Percentiles rank a stretch among this genome's conserved stretches.
Conservation (phyloP, 192 early-diverging fungal genomes). For the Oehlia diaphana region DNA sequence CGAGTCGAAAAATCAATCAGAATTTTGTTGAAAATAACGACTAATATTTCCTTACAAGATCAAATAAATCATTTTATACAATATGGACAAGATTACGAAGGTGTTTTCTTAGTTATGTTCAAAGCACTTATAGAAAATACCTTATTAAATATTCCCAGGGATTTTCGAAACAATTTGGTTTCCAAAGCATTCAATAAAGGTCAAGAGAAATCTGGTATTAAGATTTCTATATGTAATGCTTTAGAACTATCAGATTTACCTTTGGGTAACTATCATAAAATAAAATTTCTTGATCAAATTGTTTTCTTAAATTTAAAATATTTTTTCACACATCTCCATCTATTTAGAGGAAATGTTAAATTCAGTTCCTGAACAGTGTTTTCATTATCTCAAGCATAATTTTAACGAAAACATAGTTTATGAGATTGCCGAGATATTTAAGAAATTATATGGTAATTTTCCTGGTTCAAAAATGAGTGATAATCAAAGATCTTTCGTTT, state of each 20-base stretch:
- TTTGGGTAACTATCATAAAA: neutral
- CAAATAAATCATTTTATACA: conserved; percentile 14
- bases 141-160: neutral
- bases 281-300: neutral
- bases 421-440: conserved; percentile 6
- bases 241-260: neutral
- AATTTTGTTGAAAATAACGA: neutral
- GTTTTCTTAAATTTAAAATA: neutral
- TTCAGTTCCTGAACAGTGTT: neutral
- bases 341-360: conserved; percentile 9
- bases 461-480: conserved; percentile 6
- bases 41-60: neutral
- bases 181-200: neutral
- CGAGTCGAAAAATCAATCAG: neutral
- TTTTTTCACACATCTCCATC: neutral
- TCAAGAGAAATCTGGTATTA: neutral
- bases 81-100: neutral
- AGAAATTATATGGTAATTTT: conserved; percentile 10
- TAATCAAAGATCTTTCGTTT: neutral
- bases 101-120: neutral
- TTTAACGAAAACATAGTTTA: neutral
- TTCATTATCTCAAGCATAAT: conserved; percentile 9
- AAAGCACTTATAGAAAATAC: neutral
- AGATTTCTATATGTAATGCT: conserved; percentile 6
- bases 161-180: neutral